A percentile compares a stretch with the other conserved stretches of the same genome.
These are phyloP conservation scores for Suhomyces faveliae DNA, from an alignment of 805 yeast species.

Conservation along the genomic window DNA sequence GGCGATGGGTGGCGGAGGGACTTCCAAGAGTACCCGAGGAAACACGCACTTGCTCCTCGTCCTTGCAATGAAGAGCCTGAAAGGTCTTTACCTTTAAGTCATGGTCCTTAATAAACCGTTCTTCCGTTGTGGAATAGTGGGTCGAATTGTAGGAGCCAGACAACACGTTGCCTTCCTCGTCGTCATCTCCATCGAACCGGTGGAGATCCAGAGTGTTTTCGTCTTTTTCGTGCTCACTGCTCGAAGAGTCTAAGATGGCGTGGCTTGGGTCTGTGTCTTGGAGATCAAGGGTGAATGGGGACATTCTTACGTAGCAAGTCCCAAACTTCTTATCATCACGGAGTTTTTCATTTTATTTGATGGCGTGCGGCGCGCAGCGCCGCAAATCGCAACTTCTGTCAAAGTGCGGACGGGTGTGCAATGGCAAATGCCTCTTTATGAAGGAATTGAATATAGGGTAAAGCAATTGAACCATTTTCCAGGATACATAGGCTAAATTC, in stretches of 20 bases:
- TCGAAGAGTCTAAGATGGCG: neutral
- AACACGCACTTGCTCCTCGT: conserved; percentile 8
- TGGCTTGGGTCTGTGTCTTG: neutral
- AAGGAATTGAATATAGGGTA: too few species aligned
- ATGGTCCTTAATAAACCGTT: conserved; percentile 59
- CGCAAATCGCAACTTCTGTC: neutral
- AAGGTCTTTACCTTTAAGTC: conserved; percentile 66
- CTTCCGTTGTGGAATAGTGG: conserved; percentile 66
- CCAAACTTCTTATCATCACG: neutral
- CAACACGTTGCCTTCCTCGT: conserved; percentile 23
- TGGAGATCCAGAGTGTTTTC: conserved; percentile 4
- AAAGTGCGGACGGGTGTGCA: too few species aligned
- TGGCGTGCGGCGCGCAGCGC: conserved; percentile 1
- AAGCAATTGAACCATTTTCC: too few species aligned
- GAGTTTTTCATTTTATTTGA: neutral
- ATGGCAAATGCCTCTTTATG: too few species aligned
- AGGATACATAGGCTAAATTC: too few species aligned
- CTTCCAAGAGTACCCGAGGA: conserved; percentile 3
- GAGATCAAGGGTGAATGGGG: conserved; percentile 5
- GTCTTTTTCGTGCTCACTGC: neutral
- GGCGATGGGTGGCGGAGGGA: conserved; percentile 10
- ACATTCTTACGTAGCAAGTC: conserved; percentile 1
- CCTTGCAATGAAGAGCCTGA: conserved; percentile 38
- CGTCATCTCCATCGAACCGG: conserved; percentile 7
- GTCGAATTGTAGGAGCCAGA: conserved; percentile 42